Evolutionary conservation across 768 basidiomycete genomes (phyloP).

Genomic region (Boletus pseudopeckii): DNA sequence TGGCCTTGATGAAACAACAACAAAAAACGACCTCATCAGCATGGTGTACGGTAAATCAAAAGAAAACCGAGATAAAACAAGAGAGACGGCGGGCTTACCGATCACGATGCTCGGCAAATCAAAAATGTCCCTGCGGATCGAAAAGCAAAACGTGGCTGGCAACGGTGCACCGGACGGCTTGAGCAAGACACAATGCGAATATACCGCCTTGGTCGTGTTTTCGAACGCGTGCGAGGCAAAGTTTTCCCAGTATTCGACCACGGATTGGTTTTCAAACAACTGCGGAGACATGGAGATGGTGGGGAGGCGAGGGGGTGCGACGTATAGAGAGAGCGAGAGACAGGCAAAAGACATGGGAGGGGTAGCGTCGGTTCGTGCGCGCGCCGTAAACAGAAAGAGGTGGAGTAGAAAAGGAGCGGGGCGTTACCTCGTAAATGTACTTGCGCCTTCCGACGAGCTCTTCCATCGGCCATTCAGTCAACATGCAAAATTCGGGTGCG

Average conservation of each 20-base stretch:
- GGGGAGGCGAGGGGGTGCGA: not conserved
- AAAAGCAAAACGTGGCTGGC: conserved; percentile 93
- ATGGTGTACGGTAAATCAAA: not conserved
- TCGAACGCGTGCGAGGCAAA: conserved; percentile 97
- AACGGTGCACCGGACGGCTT: conserved; percentile 83
- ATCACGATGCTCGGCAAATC: conserved; percentile 88
- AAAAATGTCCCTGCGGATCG: conserved; percentile 89
- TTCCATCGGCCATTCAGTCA: conserved; percentile 87
- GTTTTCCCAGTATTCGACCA: conserved; percentile 95
- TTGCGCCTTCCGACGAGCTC: conserved; percentile 64
- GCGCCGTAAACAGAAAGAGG: conserved; percentile 19
- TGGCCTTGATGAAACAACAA: conserved; percentile 52
- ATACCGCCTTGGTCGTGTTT: conserved; percentile 93
- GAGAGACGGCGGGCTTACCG: conserved; percentile 42
- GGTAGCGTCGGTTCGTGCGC: conserved; percentile 6
- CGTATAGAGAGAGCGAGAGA: not conserved
- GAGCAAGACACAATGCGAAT: conserved; percentile 85
- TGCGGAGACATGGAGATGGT: conserved; percentile 27
- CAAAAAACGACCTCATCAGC: not conserved
- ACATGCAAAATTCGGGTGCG: conserved; percentile 92
- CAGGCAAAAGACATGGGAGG: not conserved
- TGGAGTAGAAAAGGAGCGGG: conserved; percentile 7
- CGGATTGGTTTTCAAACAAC: conserved; percentile 94
- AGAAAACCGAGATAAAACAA: not conserved
- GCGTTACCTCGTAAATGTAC: conserved; percentile 41